Evolutionary conservation across 306 rosid genomes (phyloP).

Genomic region (Prosopis cineraria): DNA sequence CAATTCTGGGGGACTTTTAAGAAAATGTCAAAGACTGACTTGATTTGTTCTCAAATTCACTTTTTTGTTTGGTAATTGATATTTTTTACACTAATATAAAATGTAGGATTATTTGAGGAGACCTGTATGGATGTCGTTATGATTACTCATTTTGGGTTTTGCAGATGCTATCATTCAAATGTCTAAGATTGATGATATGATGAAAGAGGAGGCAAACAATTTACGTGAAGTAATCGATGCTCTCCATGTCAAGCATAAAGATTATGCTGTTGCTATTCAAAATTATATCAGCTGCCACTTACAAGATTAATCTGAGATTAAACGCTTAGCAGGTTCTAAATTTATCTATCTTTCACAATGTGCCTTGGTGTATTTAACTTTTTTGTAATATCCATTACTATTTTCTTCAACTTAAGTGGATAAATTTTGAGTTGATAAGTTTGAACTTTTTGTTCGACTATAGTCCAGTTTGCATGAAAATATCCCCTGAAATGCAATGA

Average conservation of each 20-base stretch:
- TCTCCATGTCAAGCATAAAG: slow-evolving; percentile 72
- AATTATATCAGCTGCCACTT: slow-evolving; percentile 47
- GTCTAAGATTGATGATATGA: slow-evolving; percentile 83
- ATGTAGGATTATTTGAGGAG: slow-evolving; percentile 30
- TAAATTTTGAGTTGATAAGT: neutral
- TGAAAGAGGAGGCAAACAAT: slow-evolving; percentile 67
- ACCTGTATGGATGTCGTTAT: slow-evolving; percentile 31
- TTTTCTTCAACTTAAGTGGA: neutral
- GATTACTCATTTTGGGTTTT: slow-evolving; percentile 42
- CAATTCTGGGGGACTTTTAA: slow-evolving; percentile 1
- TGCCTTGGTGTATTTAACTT: neutral
- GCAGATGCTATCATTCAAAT: slow-evolving; percentile 69
- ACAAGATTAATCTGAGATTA: slow-evolving; percentile 64
- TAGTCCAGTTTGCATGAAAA: neutral
- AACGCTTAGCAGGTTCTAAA: slow-evolving; percentile 65
- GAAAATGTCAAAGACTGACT: slow-evolving; percentile 40
- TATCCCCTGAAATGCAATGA: neutral
- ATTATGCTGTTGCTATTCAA: slow-evolving; percentile 58
- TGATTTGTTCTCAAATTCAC: slow-evolving; percentile 57
- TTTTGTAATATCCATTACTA: neutral
- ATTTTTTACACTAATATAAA: neutral
- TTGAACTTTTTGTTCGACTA: slow-evolving; percentile 14
- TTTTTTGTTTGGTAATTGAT: slow-evolving; percentile 27
- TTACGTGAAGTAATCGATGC: slow-evolving; percentile 55
- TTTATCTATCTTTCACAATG: neutral